Evolutionary conservation across 129 eudicot species (phyloP).

Genomic region (Helichrysum umbraculigerum): DNA sequence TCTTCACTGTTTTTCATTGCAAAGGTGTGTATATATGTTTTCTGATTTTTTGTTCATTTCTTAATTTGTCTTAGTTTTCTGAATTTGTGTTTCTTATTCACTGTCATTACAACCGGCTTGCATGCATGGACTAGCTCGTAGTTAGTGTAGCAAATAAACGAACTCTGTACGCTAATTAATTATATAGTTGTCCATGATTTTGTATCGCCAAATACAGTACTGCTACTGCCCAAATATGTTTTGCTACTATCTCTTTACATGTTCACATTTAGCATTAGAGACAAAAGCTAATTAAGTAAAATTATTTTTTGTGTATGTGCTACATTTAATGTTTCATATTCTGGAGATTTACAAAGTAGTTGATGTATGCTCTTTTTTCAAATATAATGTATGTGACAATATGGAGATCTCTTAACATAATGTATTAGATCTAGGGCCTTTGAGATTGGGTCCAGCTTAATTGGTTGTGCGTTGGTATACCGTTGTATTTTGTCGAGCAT

Average conservation of each 20-base stretch:
- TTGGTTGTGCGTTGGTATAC: not conserved
- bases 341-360: not conserved
- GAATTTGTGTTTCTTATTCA: constrained; percentile 3
- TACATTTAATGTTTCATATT: not conserved
- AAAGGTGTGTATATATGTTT: constrained; percentile 26
- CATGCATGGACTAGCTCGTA: constrained; percentile 14
- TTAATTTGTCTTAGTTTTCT: not conserved
- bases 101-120: not conserved
- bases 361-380: not conserved
- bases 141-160: not conserved
- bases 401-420: not conserved
- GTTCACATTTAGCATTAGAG: not conserved
- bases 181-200: not conserved
- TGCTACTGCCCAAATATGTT: not conserved
- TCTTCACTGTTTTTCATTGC: constrained; percentile 37
- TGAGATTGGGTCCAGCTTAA: not conserved
- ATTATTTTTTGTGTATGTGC: not conserved
- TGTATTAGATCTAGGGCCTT: not conserved
- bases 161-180: not conserved
- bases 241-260: not conserved
- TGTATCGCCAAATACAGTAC: not conserved
- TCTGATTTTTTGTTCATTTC: not conserved
- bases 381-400: not conserved
- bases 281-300: not conserved
- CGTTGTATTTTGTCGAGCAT: not conserved